These are phyloP conservation scores for Barnettozyma siamensis DNA, from an alignment of 805 yeast species.

Conservation along the genomic window DNA sequence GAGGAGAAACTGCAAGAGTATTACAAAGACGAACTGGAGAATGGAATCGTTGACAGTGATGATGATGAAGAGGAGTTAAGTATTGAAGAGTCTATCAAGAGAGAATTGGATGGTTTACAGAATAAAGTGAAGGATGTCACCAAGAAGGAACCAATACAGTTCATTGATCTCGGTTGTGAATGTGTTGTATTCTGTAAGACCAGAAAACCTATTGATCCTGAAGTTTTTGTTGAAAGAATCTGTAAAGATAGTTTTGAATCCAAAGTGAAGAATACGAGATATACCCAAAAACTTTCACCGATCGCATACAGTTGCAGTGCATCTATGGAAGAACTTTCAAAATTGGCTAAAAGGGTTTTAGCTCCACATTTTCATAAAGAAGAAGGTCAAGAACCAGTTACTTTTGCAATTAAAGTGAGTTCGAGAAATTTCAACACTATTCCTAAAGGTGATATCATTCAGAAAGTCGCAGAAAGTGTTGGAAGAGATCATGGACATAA, in stretches of 20 bases:
- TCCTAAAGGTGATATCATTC: constrained; percentile 68
- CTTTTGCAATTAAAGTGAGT: constrained; percentile 77
- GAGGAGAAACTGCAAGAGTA: constrained; percentile 45
- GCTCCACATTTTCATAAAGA: constrained; percentile 60
- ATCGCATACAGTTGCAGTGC: constrained; percentile 72
- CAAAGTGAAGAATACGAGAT: constrained; percentile 55
- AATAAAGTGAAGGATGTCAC: constrained; percentile 28
- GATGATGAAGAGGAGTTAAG: constrained; percentile 41
- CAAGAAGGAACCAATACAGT: constrained; percentile 44
- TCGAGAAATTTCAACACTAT: constrained; percentile 73
- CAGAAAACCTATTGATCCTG: constrained; percentile 75
- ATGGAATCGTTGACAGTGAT: constrained; percentile 14
- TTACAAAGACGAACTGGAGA: constrained; percentile 31
- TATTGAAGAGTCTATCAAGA: constrained; percentile 70
- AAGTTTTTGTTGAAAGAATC: constrained; percentile 54
- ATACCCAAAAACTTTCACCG: constrained; percentile 77
- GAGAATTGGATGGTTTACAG: constrained; percentile 58
- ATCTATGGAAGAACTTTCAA: constrained; percentile 57
- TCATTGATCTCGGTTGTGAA: constrained; percentile 67
- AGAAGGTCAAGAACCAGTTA: constrained; percentile 30
- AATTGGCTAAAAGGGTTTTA: constrained; percentile 54
- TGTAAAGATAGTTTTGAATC: constrained; percentile 55
- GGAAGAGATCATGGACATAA: constrained; percentile 65
- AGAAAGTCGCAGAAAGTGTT: constrained; percentile 62
- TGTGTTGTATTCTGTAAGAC: constrained; percentile 83